Evolutionary conservation across 495 filamentous ascomycete species (phyloP).

Genomic region (Penicillium arizonense): DNA sequence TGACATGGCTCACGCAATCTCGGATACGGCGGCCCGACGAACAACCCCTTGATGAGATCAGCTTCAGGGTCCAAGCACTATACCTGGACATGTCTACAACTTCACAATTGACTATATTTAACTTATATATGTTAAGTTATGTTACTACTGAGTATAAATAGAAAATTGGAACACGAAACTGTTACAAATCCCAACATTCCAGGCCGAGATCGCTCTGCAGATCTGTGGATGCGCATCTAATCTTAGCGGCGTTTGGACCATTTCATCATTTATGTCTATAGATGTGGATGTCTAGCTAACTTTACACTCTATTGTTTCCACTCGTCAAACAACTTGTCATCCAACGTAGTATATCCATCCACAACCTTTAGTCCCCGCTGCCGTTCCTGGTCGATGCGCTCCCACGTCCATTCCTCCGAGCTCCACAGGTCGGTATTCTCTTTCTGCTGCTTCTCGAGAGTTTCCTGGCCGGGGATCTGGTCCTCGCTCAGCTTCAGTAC

Average conservation of each 20-base stretch:
- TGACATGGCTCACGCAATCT: conserved; percentile 7
- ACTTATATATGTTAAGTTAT: too few relatives aligned
- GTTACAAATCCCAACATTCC: not conserved
- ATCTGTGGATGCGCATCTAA: not conserved
- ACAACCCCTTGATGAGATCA: conserved; percentile 2
- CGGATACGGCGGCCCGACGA: conserved; percentile 25
- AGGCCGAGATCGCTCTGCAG: not conserved
- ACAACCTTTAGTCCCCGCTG: conserved; percentile 53
- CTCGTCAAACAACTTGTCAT: conserved; percentile 44
- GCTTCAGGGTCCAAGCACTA: too few relatives aligned
- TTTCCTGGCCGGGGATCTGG: conserved; percentile 25
- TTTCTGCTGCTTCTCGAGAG: conserved; percentile 31
- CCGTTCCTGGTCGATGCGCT: conserved; percentile 57
- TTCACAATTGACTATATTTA: too few relatives aligned
- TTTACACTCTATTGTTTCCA: conserved; percentile 25
- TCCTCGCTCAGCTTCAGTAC: conserved; percentile 33
- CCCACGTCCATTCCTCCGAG: conserved; percentile 50
- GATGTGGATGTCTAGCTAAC: too few relatives aligned
- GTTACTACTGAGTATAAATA: too few relatives aligned
- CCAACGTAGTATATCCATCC: conserved; percentile 49
- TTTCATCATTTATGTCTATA: not conserved
- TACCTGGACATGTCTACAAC: too few relatives aligned
- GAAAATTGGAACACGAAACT: not conserved
- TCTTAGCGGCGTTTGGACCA: conserved; percentile 3
- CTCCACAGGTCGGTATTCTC: conserved; percentile 37